Evolutionary conservation across 352 stramenopile species (phyloP).

Genomic region (Phytophthora chlamydospora): DNA sequence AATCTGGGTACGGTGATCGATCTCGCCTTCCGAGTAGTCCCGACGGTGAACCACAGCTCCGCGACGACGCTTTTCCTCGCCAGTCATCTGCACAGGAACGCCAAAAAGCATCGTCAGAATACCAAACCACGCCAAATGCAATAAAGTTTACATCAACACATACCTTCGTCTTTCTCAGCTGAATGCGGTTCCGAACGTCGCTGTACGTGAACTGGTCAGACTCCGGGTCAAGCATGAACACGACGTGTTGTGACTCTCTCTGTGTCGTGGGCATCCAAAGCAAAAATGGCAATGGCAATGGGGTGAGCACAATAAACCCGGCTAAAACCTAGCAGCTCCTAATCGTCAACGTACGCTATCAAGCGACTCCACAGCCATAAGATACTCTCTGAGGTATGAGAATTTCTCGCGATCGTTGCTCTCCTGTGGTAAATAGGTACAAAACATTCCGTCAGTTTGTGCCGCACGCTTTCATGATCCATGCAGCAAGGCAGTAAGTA

Average conservation of each 20-base stretch:
- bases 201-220: slow-evolving; percentile 82
- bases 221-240: slow-evolving; percentile 82
- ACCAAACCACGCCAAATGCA: background rate
- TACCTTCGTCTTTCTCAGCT: slow-evolving; percentile 86
- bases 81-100: slow-evolving; percentile 42
- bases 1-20: slow-evolving; percentile 60
- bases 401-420: slow-evolving; percentile 77
- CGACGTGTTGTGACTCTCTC: slow-evolving; percentile 71
- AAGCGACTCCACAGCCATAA: slow-evolving; percentile 71
- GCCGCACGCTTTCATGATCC: background rate
- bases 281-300: slow-evolving; percentile 1
- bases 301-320: slow-evolving; percentile 9
- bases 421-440: slow-evolving; percentile 41
- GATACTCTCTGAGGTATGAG: slow-evolving; percentile 83
- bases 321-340: background rate
- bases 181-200: slow-evolving; percentile 75
- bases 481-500: slow-evolving; percentile 11
- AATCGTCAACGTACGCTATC: slow-evolving; percentile 58
- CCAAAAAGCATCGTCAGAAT: slow-evolving; percentile 11
- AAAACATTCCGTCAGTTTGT: slow-evolving; percentile 15
- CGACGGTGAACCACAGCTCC: slow-evolving; percentile 80
- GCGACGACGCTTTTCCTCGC: slow-evolving; percentile 81
- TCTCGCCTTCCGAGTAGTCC: slow-evolving; percentile 73
- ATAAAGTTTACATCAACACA: background rate
- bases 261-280: slow-evolving; percentile 14